Percentiles rank a stretch among this genome's conserved stretches.
These are phyloP conservation scores for Butyriboletus loyo DNA, from an alignment of 768 basidiomycete genomes.

Conservation along the genomic window DNA sequence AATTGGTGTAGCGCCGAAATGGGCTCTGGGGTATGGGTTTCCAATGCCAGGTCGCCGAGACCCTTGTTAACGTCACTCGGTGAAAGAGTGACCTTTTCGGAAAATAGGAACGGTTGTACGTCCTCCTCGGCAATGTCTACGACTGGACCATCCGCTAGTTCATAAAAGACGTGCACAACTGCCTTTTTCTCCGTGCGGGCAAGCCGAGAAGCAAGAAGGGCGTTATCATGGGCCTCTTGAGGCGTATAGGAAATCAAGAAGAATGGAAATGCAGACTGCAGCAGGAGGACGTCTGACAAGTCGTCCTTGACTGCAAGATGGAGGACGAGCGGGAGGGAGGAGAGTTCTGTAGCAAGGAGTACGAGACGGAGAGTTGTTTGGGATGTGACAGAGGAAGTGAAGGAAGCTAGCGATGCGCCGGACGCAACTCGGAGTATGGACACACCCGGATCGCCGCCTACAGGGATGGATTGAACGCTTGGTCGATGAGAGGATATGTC, in stretches of 20 bases:
- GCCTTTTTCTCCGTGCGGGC: conserved; percentile 67
- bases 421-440: conserved; percentile 49
- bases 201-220: conserved; percentile 78
- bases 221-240: conserved; percentile 88
- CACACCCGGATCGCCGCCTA: conserved; percentile 63
- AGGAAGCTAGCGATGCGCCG: conserved; percentile 48
- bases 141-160: conserved; percentile 37
- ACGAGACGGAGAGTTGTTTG: conserved; percentile 59
- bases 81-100: conserved; percentile 32
- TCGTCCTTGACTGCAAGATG: conserved; percentile 66
- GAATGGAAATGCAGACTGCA: conserved; percentile 77
- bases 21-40: conserved; percentile 5
- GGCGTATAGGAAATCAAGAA: conserved; percentile 74
- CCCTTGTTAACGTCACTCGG: conserved; percentile 15
- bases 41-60: neutral
- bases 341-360: conserved; percentile 65
- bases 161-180: conserved; percentile 84
- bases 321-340: conserved; percentile 61
- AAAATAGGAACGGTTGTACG: conserved; percentile 58
- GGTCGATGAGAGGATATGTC: conserved; percentile 38
- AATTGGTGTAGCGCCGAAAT: conserved; percentile 41
- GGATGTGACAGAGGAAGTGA: conserved; percentile 52
- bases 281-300: conserved; percentile 70
- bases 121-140: conserved; percentile 57
- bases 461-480: conserved; percentile 49